These are phyloP conservation scores for Neospora caninum DNA, from an alignment of 169 alveolate species.

Conservation along the genomic window DNA sequence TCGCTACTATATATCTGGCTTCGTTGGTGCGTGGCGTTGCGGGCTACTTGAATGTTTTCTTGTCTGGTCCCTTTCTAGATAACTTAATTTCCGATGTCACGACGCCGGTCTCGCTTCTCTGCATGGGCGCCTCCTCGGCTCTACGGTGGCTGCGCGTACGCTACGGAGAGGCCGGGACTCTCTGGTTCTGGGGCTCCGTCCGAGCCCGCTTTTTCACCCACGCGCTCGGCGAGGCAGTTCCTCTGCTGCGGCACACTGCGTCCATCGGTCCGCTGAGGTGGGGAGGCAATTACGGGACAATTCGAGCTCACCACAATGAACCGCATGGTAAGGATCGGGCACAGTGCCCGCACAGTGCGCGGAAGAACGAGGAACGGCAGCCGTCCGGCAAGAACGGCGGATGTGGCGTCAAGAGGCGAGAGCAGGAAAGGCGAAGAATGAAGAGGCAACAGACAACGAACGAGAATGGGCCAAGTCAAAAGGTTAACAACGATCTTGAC, in stretches of 20 bases:
- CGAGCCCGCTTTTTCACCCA: constrained; percentile 57
- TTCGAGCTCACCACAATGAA: constrained; percentile 61
- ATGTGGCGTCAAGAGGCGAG: no score
- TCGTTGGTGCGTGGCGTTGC: no score
- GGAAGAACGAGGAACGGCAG: no score
- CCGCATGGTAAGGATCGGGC: constrained; percentile 52
- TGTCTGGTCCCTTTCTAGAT: neutral
- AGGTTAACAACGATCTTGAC: no score
- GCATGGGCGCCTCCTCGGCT: constrained; percentile 48
- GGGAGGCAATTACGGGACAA: constrained; percentile 65
- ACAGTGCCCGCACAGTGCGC: neutral
- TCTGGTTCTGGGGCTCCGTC: constrained; percentile 57
- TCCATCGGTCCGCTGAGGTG: constrained; percentile 57
- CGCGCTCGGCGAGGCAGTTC: constrained; percentile 34
- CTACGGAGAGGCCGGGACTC: constrained; percentile 36
- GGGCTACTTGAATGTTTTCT: no score
- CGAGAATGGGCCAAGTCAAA: no score
- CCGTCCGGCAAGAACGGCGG: no score
- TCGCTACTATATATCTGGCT: no score
- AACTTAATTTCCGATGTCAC: neutral
- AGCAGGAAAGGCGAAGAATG: no score
- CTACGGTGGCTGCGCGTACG: constrained; percentile 49
- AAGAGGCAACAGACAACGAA: no score
- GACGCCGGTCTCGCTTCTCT: constrained; percentile 39
- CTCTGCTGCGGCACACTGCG: constrained; percentile 42